Evolutionary conservation across 1,284 basidiomycete genomes (phyloP), one percentile per base, ranked within the genome.

Genomic region (Anthracocystis walkeri): DNA sequence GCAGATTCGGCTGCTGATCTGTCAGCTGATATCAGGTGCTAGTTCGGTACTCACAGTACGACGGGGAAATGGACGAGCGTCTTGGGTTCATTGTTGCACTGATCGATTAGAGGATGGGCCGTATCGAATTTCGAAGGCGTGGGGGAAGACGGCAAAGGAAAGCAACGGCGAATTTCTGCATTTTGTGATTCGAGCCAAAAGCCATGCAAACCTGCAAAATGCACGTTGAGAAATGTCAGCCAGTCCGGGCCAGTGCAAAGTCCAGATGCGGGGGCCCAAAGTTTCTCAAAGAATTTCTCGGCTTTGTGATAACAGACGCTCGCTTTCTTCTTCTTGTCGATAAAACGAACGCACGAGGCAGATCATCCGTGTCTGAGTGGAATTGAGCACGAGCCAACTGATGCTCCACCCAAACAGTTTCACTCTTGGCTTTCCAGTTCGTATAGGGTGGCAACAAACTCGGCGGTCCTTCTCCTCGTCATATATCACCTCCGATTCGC

Each of bases 211-310:
- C 35, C n/a, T 14, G 35, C n/a, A 20, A 21, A 29, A 29, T 29
- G 29, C 29, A 29, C 29, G n/a, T n/a, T n/a, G n/a, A n/a, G n/a
- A n/a, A n/a, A 29, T 4, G 5, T 29, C 29, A 29, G 29, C 29
- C 4, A 4, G 4, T 29, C 29, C 29, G 5, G 29, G 29, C 8
- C n/a, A n/a, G 29, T 4, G 29, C 29, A 29, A 3, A 27, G 14
- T 27, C 25, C 29, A 25, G 46, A 48, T 48, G 25, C 46, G 46
- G 46, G 46, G 46, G 25, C 27, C 46, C 46, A 25, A 46, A 48
- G 21, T 29, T n/a, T 48, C n/a, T 48, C 5, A 16, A 29, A 29
- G 6, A 48, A 11, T 29, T n/a, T 48, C n/a, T 48, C 5, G 7
- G n/a, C n/a, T 14, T 23, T 23, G 45, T 46, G 45, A 46, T 46